A percentile compares a stretch with the other conserved stretches of the same genome.
Evolutionary conservation across 768 basidiomycete species (phyloP).

Genomic region (Rickenella mellea): DNA sequence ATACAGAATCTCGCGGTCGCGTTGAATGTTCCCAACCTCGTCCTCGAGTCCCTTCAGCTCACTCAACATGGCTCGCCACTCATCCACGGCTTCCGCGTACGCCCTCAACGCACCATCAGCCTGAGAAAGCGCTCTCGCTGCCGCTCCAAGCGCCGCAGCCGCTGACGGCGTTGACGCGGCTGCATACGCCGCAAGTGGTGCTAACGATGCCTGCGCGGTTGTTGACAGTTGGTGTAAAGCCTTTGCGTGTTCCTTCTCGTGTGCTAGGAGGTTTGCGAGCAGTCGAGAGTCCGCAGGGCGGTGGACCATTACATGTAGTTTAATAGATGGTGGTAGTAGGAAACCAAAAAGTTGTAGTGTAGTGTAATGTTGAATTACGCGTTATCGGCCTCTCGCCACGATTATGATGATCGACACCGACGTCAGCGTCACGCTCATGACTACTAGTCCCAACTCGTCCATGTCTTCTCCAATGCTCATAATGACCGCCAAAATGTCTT

Average conservation of each 20-base stretch:
- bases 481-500: no score
- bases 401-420: no score
- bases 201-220: constrained; percentile 48
- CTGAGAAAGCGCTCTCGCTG: constrained; percentile 48
- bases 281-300: constrained; percentile 66
- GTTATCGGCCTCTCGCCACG: no score
- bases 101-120: constrained; percentile 61
- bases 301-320: constrained; percentile 47
- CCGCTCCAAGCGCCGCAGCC: constrained; percentile 39
- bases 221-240: constrained; percentile 49
- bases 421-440: no score
- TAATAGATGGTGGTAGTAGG: no score
- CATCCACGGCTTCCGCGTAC: constrained; percentile 52
- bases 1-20: constrained; percentile 78
- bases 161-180: constrained; percentile 49
- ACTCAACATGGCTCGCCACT: constrained; percentile 54
- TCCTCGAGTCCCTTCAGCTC: constrained; percentile 61
- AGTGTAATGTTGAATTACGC: no score
- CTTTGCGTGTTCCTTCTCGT: constrained; percentile 66
- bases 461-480: no score
- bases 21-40: constrained; percentile 56
- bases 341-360: no score
- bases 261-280: constrained; percentile 52
- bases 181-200: constrained; percentile 66
- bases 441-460: no score